Evolutionary conservation across 2,329 filamentous ascomycete genomes (phyloP), one percentile per base, ranked within the genome.

Genomic region (Neoascochyta sp.): DNA sequence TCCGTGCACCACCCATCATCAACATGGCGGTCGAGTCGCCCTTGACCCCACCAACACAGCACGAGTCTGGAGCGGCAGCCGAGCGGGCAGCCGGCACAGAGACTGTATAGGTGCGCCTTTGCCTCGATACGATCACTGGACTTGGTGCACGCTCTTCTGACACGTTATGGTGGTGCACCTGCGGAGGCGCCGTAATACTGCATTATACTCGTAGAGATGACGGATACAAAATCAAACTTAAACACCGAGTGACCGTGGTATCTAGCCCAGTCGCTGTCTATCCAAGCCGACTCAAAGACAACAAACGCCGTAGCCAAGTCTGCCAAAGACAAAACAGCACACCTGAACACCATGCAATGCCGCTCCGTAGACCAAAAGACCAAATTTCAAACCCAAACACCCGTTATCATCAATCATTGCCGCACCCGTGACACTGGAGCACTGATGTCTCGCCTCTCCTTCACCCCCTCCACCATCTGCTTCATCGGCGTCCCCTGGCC

Each of bases 401-500:
- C 16, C 12, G 15, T 17, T 16, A 32, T 31, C 22, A 30, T 24
- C 22, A 19, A 20, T 30, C 32, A 55, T 40, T 43, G 47, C 18
- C 54, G 47, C 16, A 52, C 36, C 22, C 54, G 47, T 7, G 50
- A 45, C 7, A 60, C 57, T 16, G 69, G 69, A 25, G 68, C 69
- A 41, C 66, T 70, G 39, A 70, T 64, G 43, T 72, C 68, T 32
- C 69, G 57, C 31, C 68, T 57, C 27, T 64, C 63, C 31, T 55
- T 61, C 13, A 62, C 63, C 15, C 70, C 75, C 39, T 71, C 66
- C 21, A 76, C 56, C 70, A 76, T 75, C 57, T 74, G 71, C 61
- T 74, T 78, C 39, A 70, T 67, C 7, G 78, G 78, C 22, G 81
- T 83, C 37, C 73, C 66, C 5, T 76, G 73, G 3, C 76, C 78